Percentiles rank a stretch among this genome's conserved stretches.
Evolutionary conservation across 768 basidiomycete species (phyloP).

Genomic region (Sporobolomyces roseus): DNA sequence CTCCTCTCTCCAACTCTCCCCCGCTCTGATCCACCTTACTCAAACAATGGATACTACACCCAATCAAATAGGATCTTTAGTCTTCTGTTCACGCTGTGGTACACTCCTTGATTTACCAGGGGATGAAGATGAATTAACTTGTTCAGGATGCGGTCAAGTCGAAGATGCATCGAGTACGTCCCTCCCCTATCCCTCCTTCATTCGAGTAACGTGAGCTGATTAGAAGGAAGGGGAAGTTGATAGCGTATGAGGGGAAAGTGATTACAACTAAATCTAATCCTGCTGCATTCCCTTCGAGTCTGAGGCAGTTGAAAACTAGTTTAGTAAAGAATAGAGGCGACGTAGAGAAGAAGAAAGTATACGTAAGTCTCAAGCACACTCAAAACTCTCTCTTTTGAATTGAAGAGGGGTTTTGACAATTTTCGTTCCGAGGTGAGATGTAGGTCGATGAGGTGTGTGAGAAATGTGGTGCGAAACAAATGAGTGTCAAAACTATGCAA

Average conservation of each 20-base stretch:
- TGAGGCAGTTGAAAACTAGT: constrained; percentile 84
- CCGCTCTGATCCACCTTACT: too few relatives aligned
- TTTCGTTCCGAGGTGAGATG: not conserved
- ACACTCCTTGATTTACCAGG: constrained; percentile 82
- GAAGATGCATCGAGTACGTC: constrained; percentile 82
- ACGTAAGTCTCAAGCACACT: too few relatives aligned
- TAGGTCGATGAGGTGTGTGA: constrained; percentile 89
- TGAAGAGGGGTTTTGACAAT: not conserved
- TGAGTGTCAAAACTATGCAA: constrained; percentile 41
- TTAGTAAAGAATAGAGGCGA: constrained; percentile 59
- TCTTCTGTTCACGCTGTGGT: constrained; percentile 92
- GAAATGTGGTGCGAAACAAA: constrained; percentile 37
- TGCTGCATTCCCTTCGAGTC: constrained; percentile 85
- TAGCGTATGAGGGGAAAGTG: constrained; percentile 87
- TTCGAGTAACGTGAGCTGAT: too few relatives aligned
- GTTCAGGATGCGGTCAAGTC: constrained; percentile 80
- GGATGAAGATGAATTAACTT: constrained; percentile 67
- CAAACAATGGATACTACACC: too few relatives aligned
- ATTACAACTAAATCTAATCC: constrained; percentile 87
- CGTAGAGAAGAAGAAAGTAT: constrained; percentile 47
- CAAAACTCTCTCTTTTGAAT: not conserved
- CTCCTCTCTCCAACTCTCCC: too few relatives aligned
- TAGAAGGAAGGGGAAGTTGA: not conserved
- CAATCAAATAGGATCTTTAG: constrained; percentile 67
- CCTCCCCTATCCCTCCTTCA: not conserved